A percentile compares a stretch with the other conserved stretches of the same genome.
These are phyloP conservation scores for Hypoxylon subgilvum DNA, from an alignment of 495 filamentous ascomycete genomes.

Conservation along the genomic window DNA sequence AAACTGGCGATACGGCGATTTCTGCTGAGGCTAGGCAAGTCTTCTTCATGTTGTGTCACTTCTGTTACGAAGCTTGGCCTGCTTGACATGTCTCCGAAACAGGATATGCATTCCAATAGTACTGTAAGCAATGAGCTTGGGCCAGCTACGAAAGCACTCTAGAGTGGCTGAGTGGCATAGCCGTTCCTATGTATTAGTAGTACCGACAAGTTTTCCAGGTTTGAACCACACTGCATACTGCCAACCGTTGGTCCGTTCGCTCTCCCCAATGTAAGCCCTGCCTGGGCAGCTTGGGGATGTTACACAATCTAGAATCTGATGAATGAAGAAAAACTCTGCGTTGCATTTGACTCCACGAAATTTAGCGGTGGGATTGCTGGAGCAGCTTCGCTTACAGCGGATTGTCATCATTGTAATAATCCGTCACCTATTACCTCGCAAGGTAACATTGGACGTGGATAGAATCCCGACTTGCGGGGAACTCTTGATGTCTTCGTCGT, in stretches of 20 bases:
- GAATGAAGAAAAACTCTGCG: background rate
- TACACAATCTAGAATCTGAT: background rate
- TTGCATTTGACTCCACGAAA: slow-evolving; percentile 14
- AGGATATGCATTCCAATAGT: too few species aligned
- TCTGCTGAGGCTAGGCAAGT: too few species aligned
- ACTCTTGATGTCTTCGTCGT: slow-evolving; percentile 5
- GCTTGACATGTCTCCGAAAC: too few species aligned
- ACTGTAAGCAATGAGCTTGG: background rate
- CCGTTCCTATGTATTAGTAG: slow-evolving; percentile 24
- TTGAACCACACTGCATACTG: too few species aligned
- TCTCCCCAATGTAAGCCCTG: background rate
- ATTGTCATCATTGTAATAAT: slow-evolving; percentile 7
- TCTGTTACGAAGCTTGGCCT: background rate
- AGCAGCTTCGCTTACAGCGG: slow-evolving; percentile 30
- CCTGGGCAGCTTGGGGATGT: too few species aligned
- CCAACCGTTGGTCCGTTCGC: background rate
- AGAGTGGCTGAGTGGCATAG: slow-evolving; percentile 21
- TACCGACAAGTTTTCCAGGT: slow-evolving; percentile 3
- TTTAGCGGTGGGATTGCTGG: background rate
- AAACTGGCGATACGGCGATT: too few species aligned
- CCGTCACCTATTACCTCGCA: too few species aligned
- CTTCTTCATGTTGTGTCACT: background rate
- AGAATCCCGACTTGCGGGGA: slow-evolving; percentile 20
- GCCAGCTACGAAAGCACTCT: background rate
- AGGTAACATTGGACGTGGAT: slow-evolving; percentile 14